A percentile compares a stretch with the other conserved stretches of the same genome.
Evolutionary conservation across 352 stramenopile genomes (phyloP).

Genomic region (Phytophthora pinifolia): DNA sequence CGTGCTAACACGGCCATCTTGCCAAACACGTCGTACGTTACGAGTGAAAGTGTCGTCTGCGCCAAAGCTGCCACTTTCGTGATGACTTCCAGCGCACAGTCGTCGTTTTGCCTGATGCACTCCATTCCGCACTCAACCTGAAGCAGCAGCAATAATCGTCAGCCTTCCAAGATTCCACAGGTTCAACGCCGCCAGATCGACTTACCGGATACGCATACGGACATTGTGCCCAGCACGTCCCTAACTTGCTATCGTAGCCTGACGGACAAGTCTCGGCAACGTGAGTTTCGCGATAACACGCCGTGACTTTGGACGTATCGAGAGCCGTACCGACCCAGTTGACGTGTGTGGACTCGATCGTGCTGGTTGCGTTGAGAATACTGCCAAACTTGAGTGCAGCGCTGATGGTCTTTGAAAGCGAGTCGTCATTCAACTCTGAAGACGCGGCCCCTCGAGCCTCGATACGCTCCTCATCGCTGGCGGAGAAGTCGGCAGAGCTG

Average conservation of each 20-base stretch:
- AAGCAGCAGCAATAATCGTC: too few species aligned
- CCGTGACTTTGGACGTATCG: conserved; percentile 20
- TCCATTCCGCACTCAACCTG: conserved; percentile 27
- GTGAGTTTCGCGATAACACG: conserved; percentile 40
- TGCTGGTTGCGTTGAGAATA: conserved; percentile 19
- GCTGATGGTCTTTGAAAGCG: too few species aligned
- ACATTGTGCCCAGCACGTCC: conserved; percentile 30
- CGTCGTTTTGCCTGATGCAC: conserved; percentile 31
- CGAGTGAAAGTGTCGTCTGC: conserved; percentile 4
- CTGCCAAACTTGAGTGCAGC: too few species aligned
- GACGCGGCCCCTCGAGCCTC: too few species aligned
- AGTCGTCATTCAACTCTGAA: too few species aligned
- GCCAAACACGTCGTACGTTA: conserved; percentile 18
- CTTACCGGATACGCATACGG: conserved; percentile 26
- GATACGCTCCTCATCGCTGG: background rate
- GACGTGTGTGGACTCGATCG: conserved; percentile 21
- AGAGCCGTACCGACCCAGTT: conserved; percentile 32
- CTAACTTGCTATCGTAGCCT: conserved; percentile 19
- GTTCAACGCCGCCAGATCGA: too few species aligned
- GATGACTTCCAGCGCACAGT: conserved; percentile 26
- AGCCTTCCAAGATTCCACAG: too few species aligned
- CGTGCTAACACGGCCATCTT: conserved; percentile 8
- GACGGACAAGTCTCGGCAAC: conserved; percentile 26
- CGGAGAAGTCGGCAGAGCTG: background rate
- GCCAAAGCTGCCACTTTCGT: conserved; percentile 18